Percentiles rank a stretch among this genome's conserved stretches.
Evolutionary conservation across 768 basidiomycete species (phyloP).

Genomic region (Cyclocybe aegerita): DNA sequence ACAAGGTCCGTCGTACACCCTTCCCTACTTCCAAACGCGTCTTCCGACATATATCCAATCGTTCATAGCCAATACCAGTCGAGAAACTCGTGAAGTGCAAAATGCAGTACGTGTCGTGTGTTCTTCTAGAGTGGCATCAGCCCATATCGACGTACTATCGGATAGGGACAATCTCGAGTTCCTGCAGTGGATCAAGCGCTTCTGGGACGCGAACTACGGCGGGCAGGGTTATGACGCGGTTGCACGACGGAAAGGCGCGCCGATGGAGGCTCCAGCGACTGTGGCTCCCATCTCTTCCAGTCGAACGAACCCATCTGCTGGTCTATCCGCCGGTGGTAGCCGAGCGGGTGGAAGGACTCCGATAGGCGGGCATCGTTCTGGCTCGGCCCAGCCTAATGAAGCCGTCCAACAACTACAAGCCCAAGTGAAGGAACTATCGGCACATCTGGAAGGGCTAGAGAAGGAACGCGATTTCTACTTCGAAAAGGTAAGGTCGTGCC

Average conservation of each 20-base stretch:
- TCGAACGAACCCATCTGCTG: slow-evolving; percentile 32
- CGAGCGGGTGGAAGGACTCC: slow-evolving; percentile 75
- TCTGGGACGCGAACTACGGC: slow-evolving; percentile 91
- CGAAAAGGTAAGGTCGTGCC: slow-evolving; percentile 67
- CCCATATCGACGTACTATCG: slow-evolving; percentile 1
- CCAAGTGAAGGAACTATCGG: slow-evolving; percentile 80
- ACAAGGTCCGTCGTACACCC: slow-evolving; percentile 61
- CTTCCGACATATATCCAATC: slow-evolving; percentile 5
- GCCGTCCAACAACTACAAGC: slow-evolving; percentile 65
- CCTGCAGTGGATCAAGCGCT: slow-evolving; percentile 94
- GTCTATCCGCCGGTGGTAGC: slow-evolving; percentile 22
- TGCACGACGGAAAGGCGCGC: slow-evolving; percentile 74
- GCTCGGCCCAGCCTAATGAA: slow-evolving; percentile 66
- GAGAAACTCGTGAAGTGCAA: slow-evolving; percentile 96
- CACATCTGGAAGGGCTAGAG: slow-evolving; percentile 86
- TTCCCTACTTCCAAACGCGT: not conserved
- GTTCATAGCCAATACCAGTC: slow-evolving; percentile 83
- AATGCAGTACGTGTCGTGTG: slow-evolving; percentile 78
- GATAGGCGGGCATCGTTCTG: slow-evolving; percentile 64
- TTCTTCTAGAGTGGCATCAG: not conserved
- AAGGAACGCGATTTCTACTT: slow-evolving; percentile 99
- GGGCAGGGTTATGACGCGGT: slow-evolving; percentile 88
- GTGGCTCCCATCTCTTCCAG: slow-evolving; percentile 62
- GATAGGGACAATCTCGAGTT: slow-evolving; percentile 96
- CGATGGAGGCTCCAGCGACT: slow-evolving; percentile 77